Base-by-base conservation (phyloP, 116 monocot genomes). In the Iris pallida region DNA sequence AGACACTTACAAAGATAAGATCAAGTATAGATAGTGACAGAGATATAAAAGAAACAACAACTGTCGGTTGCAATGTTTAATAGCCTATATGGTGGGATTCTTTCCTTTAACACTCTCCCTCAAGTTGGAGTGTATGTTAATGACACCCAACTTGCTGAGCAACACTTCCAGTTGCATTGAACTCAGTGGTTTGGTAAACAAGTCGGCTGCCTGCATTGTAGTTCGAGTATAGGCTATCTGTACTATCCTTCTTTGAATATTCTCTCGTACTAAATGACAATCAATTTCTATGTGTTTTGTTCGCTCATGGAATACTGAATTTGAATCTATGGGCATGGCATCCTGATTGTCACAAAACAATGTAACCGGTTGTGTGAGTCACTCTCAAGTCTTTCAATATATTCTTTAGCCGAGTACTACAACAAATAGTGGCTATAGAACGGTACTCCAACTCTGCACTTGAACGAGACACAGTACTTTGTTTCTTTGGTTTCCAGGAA, bases 291-390 rank as follows among this genome's bases (percentile, higher is more conserved):
- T 51, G 49, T 74, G 74, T 20, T 74, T 74, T 5, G 74, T 74
- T 5, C 49, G 14, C n/a, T 75, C 60, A 57, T 75, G 75, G 42
- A 45, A 64, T 9, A 73, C 55, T 16, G 65, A 55, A 73, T 73
- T 73, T 11, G 16, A 9, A 18, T 44, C 73, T 18, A 64, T 64
- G 6, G 46, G 42, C 11, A 55, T 16, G 5, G 43, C 57, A 52
- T 7, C 49, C 49, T 51, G 13, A 51, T 51, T 51, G 13, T 51
- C 49, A 51, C 49, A 51, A 51, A 51, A 51, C 7, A 51, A 51
- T 9, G 49, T 51, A 9, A 4, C 4, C 4, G 4, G 49, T 51
- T 13, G 49, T 51, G 49, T 51, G 49, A 13, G 11, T 51, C 13
- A 51, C 49, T 51, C 4, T 51, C 49, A 51, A 51, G 13, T 51